Percentiles rank a stretch among this genome's conserved stretches.
These are phyloP conservation scores for Bocquillonia castaneifolia DNA, from an alignment of 441 rosid genomes.

Conservation along the genomic window DNA sequence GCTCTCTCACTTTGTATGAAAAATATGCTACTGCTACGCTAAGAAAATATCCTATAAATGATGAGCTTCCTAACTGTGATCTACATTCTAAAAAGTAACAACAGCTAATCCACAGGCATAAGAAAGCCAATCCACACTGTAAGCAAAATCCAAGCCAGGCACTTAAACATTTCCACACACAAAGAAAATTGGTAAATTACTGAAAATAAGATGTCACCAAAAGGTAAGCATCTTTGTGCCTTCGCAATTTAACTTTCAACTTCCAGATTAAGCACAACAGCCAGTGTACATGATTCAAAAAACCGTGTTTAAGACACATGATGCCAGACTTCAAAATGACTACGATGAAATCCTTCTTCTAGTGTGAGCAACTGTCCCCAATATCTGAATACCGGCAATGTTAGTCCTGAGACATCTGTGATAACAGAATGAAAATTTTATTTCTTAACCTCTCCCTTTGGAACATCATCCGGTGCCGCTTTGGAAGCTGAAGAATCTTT, in stretches of 20 bases:
- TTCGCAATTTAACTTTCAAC: neutral
- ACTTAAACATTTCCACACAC: neutral
- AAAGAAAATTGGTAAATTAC: neutral
- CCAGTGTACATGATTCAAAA: neutral
- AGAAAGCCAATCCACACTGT: neutral
- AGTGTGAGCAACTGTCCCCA: neutral
- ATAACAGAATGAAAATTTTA: neutral
- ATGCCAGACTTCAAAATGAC: neutral
- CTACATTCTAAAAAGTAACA: neutral
- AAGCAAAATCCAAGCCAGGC: neutral
- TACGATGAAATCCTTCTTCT: slow-evolving; percentile 7
- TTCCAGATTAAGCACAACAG: neutral
- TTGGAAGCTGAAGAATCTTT: slow-evolving; percentile 28
- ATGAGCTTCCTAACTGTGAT: neutral
- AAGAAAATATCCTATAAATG: neutral
- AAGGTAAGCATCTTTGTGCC: slow-evolving; percentile 11
- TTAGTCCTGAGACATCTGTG: neutral
- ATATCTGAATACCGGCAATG: neutral
- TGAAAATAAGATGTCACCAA: neutral
- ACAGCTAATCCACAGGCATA: neutral
- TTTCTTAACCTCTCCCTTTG: slow-evolving; percentile 3
- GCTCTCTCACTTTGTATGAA: neutral
- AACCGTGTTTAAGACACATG: slow-evolving; percentile 6
- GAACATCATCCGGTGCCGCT: slow-evolving; percentile 28
- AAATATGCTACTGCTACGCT: neutral